Base-by-base conservation (phyloP, 2,329 filamentous ascomycete genomes). In the Aureobasidium pullulans region DNA sequence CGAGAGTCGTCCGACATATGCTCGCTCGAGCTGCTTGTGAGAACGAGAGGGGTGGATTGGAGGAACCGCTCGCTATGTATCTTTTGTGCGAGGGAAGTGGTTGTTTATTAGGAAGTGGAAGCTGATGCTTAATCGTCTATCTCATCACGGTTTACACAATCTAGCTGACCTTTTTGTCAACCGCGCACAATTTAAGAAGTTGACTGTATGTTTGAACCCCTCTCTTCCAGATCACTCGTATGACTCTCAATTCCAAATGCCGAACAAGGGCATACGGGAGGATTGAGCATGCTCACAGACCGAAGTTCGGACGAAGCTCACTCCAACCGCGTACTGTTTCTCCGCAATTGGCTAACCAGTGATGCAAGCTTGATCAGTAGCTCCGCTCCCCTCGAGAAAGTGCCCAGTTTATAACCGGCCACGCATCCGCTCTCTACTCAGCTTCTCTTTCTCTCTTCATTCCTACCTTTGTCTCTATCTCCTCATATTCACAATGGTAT, bases 401-500 rank as follows among this genome's bases (percentile, higher is more conserved):
- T 23, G 23, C 23, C 23, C 11, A 32, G 37, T 57, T 58, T 58
- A 58, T 58, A 58, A 58, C 34, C 28, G 15, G 34, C 16, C 54
- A 7, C 54, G 19, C 54, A 40, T 49, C 54, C 43, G 34, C 36
- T 36, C 34, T 23, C 28, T n/a, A n/a, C n/a, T 31, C 13, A 11
- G 11, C n/a, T 19, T 48, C 16, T 23, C 16, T 13, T 46, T 40
- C 29, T 42, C 42, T 28, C 28, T 32, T 48, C 40, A 23, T 29
- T 43, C 19, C 13, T 28, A 23, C 5, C 40, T 32, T 23, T 42
- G 5, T 54, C 16, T 37, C 34, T 32, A 42, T 46, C 15, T 43
- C 34, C 42, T 9, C 23, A 59, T 46, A 42, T 34, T 73, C 72
- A 84, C 71, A 67, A 79, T 79, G 68, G 79, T 77, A 87, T 84